Base-by-base conservation (phyloP, 23 red algal genomes). In the Rhodosorus marinus region DNA sequence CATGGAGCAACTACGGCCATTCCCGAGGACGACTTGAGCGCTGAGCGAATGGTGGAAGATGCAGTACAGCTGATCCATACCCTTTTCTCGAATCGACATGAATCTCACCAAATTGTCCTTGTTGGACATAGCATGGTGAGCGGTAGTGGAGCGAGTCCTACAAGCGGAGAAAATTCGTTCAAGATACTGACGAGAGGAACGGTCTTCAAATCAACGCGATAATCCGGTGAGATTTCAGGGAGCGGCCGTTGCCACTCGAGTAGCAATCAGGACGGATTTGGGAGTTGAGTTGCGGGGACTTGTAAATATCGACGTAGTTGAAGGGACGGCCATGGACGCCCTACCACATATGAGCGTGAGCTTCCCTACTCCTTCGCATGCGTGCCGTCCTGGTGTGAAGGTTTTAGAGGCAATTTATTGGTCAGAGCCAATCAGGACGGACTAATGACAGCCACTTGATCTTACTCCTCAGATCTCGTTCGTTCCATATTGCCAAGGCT, bases 91-190 rank as follows among this genome's bases (percentile, higher is more conserved):
- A n/a, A 49, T 24, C 20, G 36, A 5, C 21, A 35, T 1, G 28
- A 24, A 31, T 1, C 17, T 32, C 0, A 27, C 34, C 0, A 35
- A 22, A 32, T 98, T 1, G 70, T 80, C 3, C 31, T 98, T 26
- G 59, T 64, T 8, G 90, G 90, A n/a, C 90, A 98, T 29, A 79
- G 70, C 8, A 98, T 98, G 90, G 90, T n/a, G n/a, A n/a, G n/a
- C n/a, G n/a, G n/a, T n/a, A n/a, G n/a, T n/a, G n/a, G n/a, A n/a
- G n/a, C n/a, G n/a, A n/a, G n/a, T n/a, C n/a, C n/a, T n/a, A n/a
- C n/a, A n/a, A n/a, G n/a, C n/a, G n/a, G n/a, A n/a, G n/a, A n/a
- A n/a, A n/a, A n/a, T n/a, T n/a, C n/a, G n/a, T n/a, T n/a, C n/a
- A n/a, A n/a, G n/a, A n/a, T n/a, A n/a, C n/a, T n/a, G n/a, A n/a